Evolutionary conservation across 2,329 filamentous ascomycete genomes (phyloP).

Genomic region (Fusarium kyushuense): DNA sequence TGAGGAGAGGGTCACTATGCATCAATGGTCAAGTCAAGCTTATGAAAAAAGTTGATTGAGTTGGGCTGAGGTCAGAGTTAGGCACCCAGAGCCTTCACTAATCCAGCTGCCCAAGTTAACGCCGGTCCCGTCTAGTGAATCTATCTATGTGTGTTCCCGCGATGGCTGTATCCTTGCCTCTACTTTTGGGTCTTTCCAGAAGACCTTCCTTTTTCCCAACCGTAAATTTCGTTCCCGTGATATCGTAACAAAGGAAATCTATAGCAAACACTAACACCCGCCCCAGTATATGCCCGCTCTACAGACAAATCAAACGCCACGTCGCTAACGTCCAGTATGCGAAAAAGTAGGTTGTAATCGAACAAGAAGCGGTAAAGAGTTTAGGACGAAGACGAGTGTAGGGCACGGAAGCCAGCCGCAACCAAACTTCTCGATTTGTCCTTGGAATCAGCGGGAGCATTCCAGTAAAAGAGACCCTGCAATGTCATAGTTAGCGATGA

Average conservation of each 20-base stretch:
- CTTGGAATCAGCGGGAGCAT: conserved; percentile 76
- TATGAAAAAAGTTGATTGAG: conserved; percentile 14
- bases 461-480: conserved; percentile 84
- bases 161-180: conserved; percentile 24
- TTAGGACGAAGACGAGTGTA: conserved; percentile 59
- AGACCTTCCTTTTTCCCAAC: conserved; percentile 22
- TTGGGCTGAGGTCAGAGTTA: conserved; percentile 26
- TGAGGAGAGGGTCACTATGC: conserved; percentile 7
- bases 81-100: conserved; percentile 25
- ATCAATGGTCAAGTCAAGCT: conserved; percentile 11
- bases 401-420: conserved; percentile 68
- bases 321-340: conserved; percentile 30
- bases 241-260: conserved; percentile 19
- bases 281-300: conserved; percentile 39
- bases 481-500: conserved; percentile 37
- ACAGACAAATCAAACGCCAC: conserved; percentile 37
- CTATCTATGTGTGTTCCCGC: conserved; percentile 36
- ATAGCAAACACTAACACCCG: conserved; percentile 9
- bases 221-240: conserved; percentile 30
- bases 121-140: conserved; percentile 45
- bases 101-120: conserved; percentile 35
- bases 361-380: conserved; percentile 21
- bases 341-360: conserved; percentile 27
- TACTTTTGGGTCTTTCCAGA: conserved; percentile 35
- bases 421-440: conserved; percentile 69